A percentile compares a stretch with the other conserved stretches of the same genome.
These are phyloP conservation scores for Trichosporon faecale DNA, from an alignment of 1,284 basidiomycete genomes.

Conservation along the genomic window DNA sequence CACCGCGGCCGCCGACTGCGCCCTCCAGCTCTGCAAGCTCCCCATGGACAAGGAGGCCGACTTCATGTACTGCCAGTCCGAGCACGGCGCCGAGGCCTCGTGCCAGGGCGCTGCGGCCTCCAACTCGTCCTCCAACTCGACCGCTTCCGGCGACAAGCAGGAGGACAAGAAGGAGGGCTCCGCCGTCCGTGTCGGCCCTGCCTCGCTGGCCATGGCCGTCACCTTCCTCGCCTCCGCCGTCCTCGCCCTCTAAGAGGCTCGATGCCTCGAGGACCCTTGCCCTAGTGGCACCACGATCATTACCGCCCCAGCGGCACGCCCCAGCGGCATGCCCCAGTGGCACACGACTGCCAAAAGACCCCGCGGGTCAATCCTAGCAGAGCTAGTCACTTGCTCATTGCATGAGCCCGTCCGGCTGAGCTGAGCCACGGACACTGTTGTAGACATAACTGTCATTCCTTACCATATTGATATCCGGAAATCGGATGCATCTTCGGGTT, in stretches of 20 bases:
- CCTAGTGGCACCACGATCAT: background rate
- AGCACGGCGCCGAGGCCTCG: conserved; percentile 1
- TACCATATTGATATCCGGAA: background rate
- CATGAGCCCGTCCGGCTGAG: conserved; percentile 1
- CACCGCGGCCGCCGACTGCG: background rate
- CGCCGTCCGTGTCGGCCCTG: background rate
- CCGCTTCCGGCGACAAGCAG: background rate
- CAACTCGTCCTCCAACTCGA: background rate
- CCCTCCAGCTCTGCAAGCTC: conserved; percentile 5
- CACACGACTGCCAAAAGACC: background rate
- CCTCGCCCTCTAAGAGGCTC: conserved; percentile 1
- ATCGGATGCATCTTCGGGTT: conserved; percentile 10
- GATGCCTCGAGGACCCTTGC: background rate
- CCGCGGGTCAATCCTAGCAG: background rate
- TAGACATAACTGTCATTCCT: background rate
- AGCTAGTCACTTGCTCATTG: conserved; percentile 1
- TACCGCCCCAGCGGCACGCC: background rate
- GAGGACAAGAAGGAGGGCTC: background rate
- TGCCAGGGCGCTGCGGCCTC: background rate
- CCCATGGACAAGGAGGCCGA: conserved; percentile 5
- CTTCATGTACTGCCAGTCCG: conserved; percentile 5
- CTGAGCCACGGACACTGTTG: conserved; percentile 6
- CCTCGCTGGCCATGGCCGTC: background rate
- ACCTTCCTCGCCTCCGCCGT: background rate
- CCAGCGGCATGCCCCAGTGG: background rate